These are phyloP conservation scores for Aspergillus aculeatinus DNA, from an alignment of 2,329 filamentous ascomycete species.

Conservation along the genomic window DNA sequence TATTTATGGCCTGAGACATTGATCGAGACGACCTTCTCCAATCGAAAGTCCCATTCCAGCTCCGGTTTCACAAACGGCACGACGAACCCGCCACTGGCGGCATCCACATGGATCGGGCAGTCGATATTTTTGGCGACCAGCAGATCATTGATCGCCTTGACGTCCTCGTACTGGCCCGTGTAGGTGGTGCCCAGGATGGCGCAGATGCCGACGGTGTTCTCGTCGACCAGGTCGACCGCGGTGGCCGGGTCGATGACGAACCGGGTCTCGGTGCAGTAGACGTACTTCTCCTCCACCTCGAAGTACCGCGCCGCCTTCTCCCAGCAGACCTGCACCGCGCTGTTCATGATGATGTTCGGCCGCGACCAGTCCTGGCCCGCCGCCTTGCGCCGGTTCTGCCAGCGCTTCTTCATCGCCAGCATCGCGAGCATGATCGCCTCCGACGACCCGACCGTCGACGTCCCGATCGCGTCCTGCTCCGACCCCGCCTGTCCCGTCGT, in stretches of 20 bases:
- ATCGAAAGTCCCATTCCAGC: conserved; percentile 28
- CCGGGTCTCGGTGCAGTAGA: conserved; percentile 56
- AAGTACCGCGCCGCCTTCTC: conserved; percentile 75
- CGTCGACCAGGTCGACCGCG: conserved; percentile 67
- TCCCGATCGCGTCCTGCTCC: conserved; percentile 59
- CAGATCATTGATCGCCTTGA: conserved; percentile 65
- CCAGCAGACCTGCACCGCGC: conserved; percentile 70
- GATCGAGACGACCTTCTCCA: conserved; percentile 52
- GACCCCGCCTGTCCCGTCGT: conserved; percentile 51
- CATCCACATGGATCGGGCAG: conserved; percentile 57
- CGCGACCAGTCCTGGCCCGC: conserved; percentile 62
- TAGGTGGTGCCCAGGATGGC: conserved; percentile 72
- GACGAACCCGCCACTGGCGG: conserved; percentile 45
- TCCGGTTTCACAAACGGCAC: conserved; percentile 43
- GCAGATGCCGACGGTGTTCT: conserved; percentile 76
- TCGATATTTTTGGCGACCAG: conserved; percentile 51
- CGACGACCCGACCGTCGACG: conserved; percentile 68
- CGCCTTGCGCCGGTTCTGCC: conserved; percentile 63
- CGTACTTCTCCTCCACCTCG: conserved; percentile 59
- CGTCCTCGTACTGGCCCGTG: conserved; percentile 71
- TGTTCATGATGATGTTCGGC: conserved; percentile 73
- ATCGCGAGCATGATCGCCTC: conserved; percentile 71
- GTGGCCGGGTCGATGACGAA: conserved; percentile 64
- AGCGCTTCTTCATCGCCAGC: conserved; percentile 71
- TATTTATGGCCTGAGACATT: conserved; percentile 55